phyloP scores from a whole-genome alignment of 345 rosid species.

The Eucalyptus sp. region DNA sequence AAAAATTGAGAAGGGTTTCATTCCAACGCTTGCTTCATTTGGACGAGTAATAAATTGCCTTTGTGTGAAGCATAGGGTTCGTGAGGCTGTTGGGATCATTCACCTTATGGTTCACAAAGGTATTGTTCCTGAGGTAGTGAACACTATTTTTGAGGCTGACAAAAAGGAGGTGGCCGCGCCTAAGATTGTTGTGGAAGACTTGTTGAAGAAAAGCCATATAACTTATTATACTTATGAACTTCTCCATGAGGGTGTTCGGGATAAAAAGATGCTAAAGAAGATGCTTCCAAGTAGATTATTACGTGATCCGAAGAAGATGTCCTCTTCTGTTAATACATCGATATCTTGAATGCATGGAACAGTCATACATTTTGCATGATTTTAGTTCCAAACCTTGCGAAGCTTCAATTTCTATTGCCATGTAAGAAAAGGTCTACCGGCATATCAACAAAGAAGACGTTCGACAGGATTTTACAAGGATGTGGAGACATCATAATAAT shows the following conservation, averaged over 20 bases:
- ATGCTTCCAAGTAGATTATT: slow-evolving; percentile 13
- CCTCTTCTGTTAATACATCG: neutral
- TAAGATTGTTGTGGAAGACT: slow-evolving; percentile 80
- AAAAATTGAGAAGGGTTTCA: slow-evolving; percentile 48
- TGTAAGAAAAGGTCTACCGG: neutral
- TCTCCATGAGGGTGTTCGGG: slow-evolving; percentile 72
- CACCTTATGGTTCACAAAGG: slow-evolving; percentile 59
- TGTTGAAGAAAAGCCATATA: slow-evolving; percentile 71
- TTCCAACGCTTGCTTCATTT: slow-evolving; percentile 57
- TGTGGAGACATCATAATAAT: neutral
- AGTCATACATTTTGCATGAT: neutral
- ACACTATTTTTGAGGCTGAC: slow-evolving; percentile 59
- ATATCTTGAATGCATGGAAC: neutral
- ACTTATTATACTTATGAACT: slow-evolving; percentile 79
- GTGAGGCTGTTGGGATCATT: slow-evolving; percentile 61
- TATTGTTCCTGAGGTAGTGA: slow-evolving; percentile 68
- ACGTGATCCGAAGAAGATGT: neutral
- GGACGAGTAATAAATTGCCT: slow-evolving; percentile 87
- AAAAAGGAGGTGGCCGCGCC: slow-evolving; percentile 82
- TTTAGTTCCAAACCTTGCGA: neutral
- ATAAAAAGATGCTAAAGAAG: slow-evolving; percentile 57
- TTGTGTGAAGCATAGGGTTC: slow-evolving; percentile 51
- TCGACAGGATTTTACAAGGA: neutral
- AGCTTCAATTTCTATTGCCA: neutral
- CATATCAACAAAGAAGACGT: neutral